Conservation (phyloP, 2,329 filamentous ascomycete species). For the Dactylellina cionopaga region DNA sequence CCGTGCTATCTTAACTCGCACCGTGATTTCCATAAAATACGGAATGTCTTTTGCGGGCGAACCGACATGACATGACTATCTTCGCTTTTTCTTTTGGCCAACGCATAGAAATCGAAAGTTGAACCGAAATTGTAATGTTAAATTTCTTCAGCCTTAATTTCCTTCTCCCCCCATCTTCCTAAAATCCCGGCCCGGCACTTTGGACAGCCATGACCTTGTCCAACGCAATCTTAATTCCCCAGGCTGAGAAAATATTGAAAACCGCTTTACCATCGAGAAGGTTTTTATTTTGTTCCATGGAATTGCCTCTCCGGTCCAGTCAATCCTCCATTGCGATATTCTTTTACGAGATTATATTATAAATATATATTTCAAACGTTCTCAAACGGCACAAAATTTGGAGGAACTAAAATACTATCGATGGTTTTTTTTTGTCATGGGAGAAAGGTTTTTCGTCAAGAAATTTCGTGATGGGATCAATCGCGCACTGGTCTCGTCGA, state of each 20-base stretch:
- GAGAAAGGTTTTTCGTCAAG: too few relatives aligned
- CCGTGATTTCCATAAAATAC: neutral
- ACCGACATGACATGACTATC: too few relatives aligned
- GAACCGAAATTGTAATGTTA: constrained; percentile 44
- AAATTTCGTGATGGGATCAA: too few relatives aligned
- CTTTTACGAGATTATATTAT: too few relatives aligned
- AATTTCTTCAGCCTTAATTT: constrained; percentile 50
- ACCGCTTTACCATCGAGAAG: constrained; percentile 32
- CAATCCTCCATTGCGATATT: constrained; percentile 2
- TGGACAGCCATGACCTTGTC: constrained; percentile 35
- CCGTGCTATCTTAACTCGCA: too few relatives aligned
- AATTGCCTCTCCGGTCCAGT: constrained; percentile 44
- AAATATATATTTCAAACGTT: too few relatives aligned
- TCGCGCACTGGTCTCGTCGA: too few relatives aligned
- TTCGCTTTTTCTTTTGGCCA: too few relatives aligned
- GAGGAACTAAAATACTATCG: too few relatives aligned
- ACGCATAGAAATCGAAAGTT: too few relatives aligned
- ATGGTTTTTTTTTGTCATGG: too few relatives aligned
- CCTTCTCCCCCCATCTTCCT: constrained; percentile 19
- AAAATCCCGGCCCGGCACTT: constrained; percentile 36
- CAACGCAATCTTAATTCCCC: constrained; percentile 49
- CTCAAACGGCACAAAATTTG: too few relatives aligned
- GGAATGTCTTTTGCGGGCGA: constrained; percentile 1
- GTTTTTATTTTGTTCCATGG: constrained; percentile 41
- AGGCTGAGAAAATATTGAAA: constrained; percentile 8